A percentile compares a stretch with the other conserved stretches of the same genome.
These are phyloP conservation scores for Leavenworthia alabamica DNA, from an alignment of 345 rosid genomes.

Conservation along the genomic window DNA sequence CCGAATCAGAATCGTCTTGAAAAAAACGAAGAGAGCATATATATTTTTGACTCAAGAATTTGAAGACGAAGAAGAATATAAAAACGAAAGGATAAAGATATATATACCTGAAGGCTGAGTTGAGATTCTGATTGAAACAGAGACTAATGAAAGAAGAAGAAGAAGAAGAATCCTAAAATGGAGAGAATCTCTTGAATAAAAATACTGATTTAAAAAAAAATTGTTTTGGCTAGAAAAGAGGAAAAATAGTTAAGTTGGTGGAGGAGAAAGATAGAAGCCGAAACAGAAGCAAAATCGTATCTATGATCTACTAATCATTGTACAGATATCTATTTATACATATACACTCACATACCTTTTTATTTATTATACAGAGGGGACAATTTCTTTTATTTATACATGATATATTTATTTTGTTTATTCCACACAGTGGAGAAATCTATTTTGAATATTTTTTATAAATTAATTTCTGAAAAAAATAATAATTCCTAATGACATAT, in stretches of 20 bases:
- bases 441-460: no score
- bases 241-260: conserved; percentile 18
- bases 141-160: conserved; percentile 1
- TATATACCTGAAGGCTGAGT: conserved; percentile 1
- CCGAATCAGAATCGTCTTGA: conserved; percentile 11
- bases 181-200: conserved; percentile 17
- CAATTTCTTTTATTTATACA: no score
- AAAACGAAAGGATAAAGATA: background rate
- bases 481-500: no score
- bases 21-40: background rate
- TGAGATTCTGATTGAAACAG: conserved; percentile 19
- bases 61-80: conserved; percentile 1
- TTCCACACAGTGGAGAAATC: no score
- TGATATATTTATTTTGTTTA: no score
- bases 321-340: no score
- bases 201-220: background rate
- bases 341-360: no score
- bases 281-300: conserved; percentile 9
- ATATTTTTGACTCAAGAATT: background rate
- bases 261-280: conserved; percentile 21
- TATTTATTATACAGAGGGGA: no score
- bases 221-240: conserved; percentile 11
- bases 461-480: no score
- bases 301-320: conserved; percentile 1
- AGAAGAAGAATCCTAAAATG: conserved; percentile 3